Evolutionary conservation across 345 rosid genomes (phyloP).

Genomic region (Geranium rotundifolium): DNA sequence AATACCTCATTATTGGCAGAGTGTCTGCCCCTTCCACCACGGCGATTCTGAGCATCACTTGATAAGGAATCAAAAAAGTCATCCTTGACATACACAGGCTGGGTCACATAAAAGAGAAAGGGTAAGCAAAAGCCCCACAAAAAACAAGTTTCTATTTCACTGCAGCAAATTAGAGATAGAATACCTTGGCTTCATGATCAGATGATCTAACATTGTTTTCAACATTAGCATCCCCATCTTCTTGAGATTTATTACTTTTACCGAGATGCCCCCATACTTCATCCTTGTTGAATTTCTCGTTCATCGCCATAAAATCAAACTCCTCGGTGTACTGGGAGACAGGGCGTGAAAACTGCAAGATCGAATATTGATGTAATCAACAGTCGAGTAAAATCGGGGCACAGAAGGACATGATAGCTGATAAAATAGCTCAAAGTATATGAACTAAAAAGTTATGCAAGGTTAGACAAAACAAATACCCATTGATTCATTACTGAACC

Average conservation of each 20-base stretch:
- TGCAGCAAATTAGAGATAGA: background rate
- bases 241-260: slow-evolving; percentile 11
- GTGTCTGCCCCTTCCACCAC: slow-evolving; percentile 12
- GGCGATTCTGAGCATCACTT: slow-evolving; percentile 7
- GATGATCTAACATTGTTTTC: slow-evolving; percentile 9
- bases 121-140: background rate
- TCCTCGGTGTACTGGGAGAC: slow-evolving; percentile 21
- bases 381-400: background rate
- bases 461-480: too few species aligned
- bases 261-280: slow-evolving; percentile 35
- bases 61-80: slow-evolving; percentile 34
- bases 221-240: slow-evolving; percentile 8
- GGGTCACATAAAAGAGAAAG: background rate
- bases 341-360: slow-evolving; percentile 12
- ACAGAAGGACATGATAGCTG: too few species aligned
- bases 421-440: too few species aligned
- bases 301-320: slow-evolving; percentile 36
- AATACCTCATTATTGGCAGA: slow-evolving; percentile 22
- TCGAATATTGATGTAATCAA: background rate
- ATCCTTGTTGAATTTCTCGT: slow-evolving; percentile 30
- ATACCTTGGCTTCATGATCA: slow-evolving; percentile 13
- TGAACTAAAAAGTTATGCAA: too few species aligned
- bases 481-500: too few species aligned
- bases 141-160: background rate
- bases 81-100: slow-evolving; percentile 30